Evolutionary conservation across 2,329 filamentous ascomycete species (phyloP), one percentile per base, ranked within the genome.

Genomic region (Phialocephala subalpina): DNA sequence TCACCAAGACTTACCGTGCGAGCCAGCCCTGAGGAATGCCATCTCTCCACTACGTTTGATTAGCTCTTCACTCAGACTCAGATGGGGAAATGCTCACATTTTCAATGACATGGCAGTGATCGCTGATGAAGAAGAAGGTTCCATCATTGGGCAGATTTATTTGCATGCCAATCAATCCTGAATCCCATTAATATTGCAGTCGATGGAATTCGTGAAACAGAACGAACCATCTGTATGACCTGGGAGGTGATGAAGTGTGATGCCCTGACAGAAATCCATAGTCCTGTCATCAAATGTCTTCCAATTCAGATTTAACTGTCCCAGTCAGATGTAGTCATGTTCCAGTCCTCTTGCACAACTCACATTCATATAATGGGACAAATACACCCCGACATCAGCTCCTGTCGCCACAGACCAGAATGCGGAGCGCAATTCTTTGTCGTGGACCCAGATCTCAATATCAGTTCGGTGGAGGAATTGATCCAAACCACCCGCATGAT

Each of bases 401-500:
- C 77, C 76, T 0, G 81, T 82, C 3, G 76, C 81, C 4, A 80
- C 77, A 2, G 78, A 78, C 78, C 80, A 83, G 66, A 78, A 82
- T 1, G 81, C 81, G 40, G 80, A 77, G 60, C 81, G 78, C 70
- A 83, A 77, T 62, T 83, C 82, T 62, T 80, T 77, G 67, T 84
- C 82, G 65, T 84, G 82, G 3, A 82, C 80, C 67, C 79, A 82
- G 59, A 83, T 82, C 5, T 80, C 80, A 6, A 83, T 73, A 35
- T 80, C 77, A 5, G 77, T 81, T 40, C 72, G 58, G 45, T 75
- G 75, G 2, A 77, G 45, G 55, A 84, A 84, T 60, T 82, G 76
- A 57, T 83, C 80, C 0, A 83, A 71, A 0, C 82, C 82, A 2
- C 82, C 82, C 0, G 82, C 82, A 67, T 84, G 82, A 66, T 84